These are phyloP conservation scores for Phytophthora cactorum DNA, from an alignment of 352 stramenopile genomes.

Conservation along the genomic window DNA sequence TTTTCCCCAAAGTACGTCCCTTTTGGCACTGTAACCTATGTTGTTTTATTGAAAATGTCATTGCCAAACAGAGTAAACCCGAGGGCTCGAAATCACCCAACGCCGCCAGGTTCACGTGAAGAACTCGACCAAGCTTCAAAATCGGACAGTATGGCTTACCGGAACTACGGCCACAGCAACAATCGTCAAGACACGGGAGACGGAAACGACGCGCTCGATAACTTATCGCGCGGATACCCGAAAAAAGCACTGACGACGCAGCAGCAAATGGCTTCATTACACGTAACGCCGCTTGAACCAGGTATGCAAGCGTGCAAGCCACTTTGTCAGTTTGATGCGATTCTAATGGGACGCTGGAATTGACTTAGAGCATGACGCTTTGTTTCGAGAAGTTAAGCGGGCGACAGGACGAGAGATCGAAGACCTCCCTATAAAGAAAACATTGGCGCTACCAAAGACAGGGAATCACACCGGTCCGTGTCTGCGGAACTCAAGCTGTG, in stretches of 20 bases:
- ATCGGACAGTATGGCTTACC: conserved; percentile 26
- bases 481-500: conserved; percentile 74
- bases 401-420: conserved; percentile 72
- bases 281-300: conserved; percentile 49
- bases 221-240: conserved; percentile 66
- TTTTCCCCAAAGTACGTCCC: conserved; percentile 74
- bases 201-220: conserved; percentile 61
- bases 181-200: conserved; percentile 47
- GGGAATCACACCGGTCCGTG: conserved; percentile 55
- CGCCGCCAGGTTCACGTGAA: conserved; percentile 54
- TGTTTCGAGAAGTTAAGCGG: conserved; percentile 85
- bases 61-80: conserved; percentile 48
- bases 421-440: conserved; percentile 62
- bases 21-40: not conserved
- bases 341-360: conserved; percentile 41
- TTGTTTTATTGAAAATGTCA: not conserved
- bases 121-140: conserved; percentile 45
- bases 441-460: conserved; percentile 12
- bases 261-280: conserved; percentile 27
- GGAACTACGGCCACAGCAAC: conserved; percentile 55
- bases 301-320: conserved; percentile 34
- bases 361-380: conserved; percentile 77
- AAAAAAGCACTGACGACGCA: conserved; percentile 50
- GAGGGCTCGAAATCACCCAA: conserved; percentile 31
- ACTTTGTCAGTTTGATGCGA: conserved; percentile 9